These are phyloP conservation scores for Wickerhamomyces sydowiorum DNA, from an alignment of 805 yeast genomes.

Conservation along the genomic window DNA sequence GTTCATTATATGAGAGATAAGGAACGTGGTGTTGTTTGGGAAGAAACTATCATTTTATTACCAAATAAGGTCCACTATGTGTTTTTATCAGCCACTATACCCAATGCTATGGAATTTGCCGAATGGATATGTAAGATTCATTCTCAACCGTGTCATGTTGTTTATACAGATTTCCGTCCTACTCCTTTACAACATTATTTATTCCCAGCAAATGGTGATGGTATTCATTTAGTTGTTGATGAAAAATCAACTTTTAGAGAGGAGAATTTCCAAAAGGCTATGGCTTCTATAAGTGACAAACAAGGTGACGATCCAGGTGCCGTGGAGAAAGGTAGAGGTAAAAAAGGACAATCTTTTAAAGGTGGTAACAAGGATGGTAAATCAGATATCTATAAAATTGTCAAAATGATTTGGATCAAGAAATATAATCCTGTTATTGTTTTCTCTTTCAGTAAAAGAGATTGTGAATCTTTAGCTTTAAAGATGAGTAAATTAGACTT, in stretches of 20 bases:
- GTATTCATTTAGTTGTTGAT: conserved; percentile 95
- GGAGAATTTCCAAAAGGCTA: conserved; percentile 96
- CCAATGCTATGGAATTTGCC: conserved; percentile 97
- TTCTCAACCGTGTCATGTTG: conserved; percentile 96
- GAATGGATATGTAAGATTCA: conserved; percentile 98
- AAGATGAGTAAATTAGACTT: conserved; percentile 95
- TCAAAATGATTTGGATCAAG: conserved; percentile 96
- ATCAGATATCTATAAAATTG: conserved; percentile 92
- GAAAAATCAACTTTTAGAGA: conserved; percentile 95
- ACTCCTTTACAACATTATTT: conserved; percentile 96
- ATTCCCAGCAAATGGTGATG: conserved; percentile 98
- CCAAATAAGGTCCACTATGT: conserved; percentile 97
- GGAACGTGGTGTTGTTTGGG: conserved; percentile 99
- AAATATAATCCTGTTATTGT: conserved; percentile 97
- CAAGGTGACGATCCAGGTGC: conserved; percentile 80
- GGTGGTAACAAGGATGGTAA: conserved; percentile 74
- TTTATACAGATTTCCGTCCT: conserved; percentile 97
- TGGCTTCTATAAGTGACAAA: conserved; percentile 84
- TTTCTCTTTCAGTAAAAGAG: conserved; percentile 95
- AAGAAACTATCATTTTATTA: conserved; percentile 89
- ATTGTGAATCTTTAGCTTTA: conserved; percentile 90
- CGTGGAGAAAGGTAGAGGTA: conserved; percentile 52
- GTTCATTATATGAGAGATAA: conserved; percentile 98
- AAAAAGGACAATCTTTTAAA: conserved; percentile 75
- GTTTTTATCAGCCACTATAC: conserved; percentile 92